Conservation (phyloP, 805 yeast species). For the Candida berthetii region DNA sequence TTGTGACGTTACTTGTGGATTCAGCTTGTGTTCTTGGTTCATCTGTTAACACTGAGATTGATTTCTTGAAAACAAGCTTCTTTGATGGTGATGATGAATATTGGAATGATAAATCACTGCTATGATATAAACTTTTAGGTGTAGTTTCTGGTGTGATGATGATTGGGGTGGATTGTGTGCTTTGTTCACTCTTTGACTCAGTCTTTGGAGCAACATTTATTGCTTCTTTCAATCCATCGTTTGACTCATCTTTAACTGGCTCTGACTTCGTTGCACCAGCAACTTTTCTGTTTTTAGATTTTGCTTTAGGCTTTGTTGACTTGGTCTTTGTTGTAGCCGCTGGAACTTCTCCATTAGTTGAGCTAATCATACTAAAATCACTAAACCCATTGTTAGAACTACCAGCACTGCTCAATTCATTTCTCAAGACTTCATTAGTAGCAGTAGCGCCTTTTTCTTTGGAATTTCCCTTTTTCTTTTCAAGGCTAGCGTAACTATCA, state of each 20-base stretch:
- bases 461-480: too few relatives aligned
- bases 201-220: too few relatives aligned
- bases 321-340: too few relatives aligned
- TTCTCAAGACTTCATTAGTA: neutral
- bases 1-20: slow-evolving; percentile 14
- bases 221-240: too few relatives aligned
- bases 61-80: slow-evolving; percentile 10
- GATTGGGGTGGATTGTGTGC: too few relatives aligned
- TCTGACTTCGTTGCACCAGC: too few relatives aligned
- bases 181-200: too few relatives aligned
- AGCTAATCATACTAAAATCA: neutral
- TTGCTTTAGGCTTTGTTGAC: too few relatives aligned
- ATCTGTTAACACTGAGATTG: slow-evolving; percentile 10
- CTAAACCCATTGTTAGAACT: neutral
- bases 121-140: neutral
- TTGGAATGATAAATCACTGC: neutral
- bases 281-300: too few relatives aligned
- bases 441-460: neutral
- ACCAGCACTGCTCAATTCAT: neutral
- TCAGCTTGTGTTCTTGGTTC: slow-evolving; percentile 2
- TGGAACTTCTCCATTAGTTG: neutral
- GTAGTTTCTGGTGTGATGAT: neutral
- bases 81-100: slow-evolving; percentile 9
- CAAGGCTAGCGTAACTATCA: neutral
- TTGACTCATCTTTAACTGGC: too few relatives aligned